Evolutionary conservation across 2,329 filamentous ascomycete genomes (phyloP).

Genomic region (Pyrenophora teres): DNA sequence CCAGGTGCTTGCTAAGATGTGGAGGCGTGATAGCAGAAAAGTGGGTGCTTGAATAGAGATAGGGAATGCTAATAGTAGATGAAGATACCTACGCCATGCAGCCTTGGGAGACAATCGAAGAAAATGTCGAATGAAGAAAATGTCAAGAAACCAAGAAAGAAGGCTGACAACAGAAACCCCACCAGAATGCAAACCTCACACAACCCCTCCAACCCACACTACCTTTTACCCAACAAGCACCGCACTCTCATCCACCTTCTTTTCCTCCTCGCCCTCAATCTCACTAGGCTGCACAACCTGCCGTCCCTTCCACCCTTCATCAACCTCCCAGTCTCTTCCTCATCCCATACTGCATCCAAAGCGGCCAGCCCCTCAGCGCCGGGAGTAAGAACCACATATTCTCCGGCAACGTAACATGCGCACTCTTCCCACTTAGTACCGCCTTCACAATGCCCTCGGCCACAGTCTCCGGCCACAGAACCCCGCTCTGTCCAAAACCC

Average conservation of each 20-base stretch:
- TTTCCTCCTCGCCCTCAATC: slow-evolving; percentile 18
- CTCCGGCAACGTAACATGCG: slow-evolving; percentile 61
- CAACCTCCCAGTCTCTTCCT: slow-evolving; percentile 49
- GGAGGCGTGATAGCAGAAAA: too few species aligned
- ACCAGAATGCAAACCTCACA: too few species aligned
- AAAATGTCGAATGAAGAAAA: neutral
- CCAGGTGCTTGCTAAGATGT: too few species aligned
- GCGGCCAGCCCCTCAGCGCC: slow-evolving; percentile 58
- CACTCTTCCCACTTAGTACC: slow-evolving; percentile 62
- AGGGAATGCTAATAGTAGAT: too few species aligned
- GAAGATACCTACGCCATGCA: too few species aligned
- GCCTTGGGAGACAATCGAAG: too few species aligned
- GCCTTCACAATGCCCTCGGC: slow-evolving; percentile 66
- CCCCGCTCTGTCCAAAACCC: slow-evolving; percentile 57
- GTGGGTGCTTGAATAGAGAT: too few species aligned
- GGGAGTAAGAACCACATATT: slow-evolving; percentile 42
- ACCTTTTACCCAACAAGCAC: slow-evolving; percentile 31
- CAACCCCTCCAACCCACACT: neutral
- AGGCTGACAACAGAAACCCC: too few species aligned
- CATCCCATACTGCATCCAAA: slow-evolving; percentile 65
- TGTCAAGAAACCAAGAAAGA: too few species aligned
- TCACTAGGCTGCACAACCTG: slow-evolving; percentile 47
- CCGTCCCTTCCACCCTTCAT: slow-evolving; percentile 46
- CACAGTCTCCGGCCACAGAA: slow-evolving; percentile 65
- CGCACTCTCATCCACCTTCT: slow-evolving; percentile 32